Evolutionary conservation across 2,329 filamentous ascomycete genomes (phyloP).

Genomic region (Ciborinia camelliae): DNA sequence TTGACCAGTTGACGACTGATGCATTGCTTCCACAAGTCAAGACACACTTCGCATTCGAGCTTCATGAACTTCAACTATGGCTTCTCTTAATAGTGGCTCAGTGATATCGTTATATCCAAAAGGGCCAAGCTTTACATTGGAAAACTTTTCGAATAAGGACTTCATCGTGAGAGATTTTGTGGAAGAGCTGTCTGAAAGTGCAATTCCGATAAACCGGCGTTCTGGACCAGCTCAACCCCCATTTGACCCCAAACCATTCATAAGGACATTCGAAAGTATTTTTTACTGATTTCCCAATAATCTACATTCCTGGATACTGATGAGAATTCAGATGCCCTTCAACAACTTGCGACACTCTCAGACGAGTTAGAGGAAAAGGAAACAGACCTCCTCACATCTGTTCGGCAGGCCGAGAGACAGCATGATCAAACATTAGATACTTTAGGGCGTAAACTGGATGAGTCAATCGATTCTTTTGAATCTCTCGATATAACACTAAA

Average conservation of each 20-base stretch:
- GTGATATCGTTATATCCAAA: conserved; percentile 62
- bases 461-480: conserved; percentile 90
- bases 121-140: conserved; percentile 79
- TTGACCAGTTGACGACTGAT: not conserved
- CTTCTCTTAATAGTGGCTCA: conserved; percentile 28
- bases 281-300: conserved; percentile 9
- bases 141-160: conserved; percentile 84
- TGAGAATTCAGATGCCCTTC: conserved; percentile 52
- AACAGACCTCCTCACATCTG: conserved; percentile 84
- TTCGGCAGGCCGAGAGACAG: conserved; percentile 85
- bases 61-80: conserved; percentile 25
- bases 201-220: conserved; percentile 73
- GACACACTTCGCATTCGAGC: conserved; percentile 12
- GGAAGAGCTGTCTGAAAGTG: conserved; percentile 83
- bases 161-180: conserved; percentile 99
- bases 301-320: conserved; percentile 30
- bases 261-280: conserved; percentile 84
- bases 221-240: conserved; percentile 62
- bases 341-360: conserved; percentile 65
- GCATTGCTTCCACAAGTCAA: conserved; percentile 12
- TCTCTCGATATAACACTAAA: conserved; percentile 81
- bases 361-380: conserved; percentile 87
- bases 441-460: conserved; percentile 82
- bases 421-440: conserved; percentile 89
- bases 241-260: conserved; percentile 96